phyloP scores from a whole-genome alignment of 441 rosid species.

The Daphne laureola region DNA sequence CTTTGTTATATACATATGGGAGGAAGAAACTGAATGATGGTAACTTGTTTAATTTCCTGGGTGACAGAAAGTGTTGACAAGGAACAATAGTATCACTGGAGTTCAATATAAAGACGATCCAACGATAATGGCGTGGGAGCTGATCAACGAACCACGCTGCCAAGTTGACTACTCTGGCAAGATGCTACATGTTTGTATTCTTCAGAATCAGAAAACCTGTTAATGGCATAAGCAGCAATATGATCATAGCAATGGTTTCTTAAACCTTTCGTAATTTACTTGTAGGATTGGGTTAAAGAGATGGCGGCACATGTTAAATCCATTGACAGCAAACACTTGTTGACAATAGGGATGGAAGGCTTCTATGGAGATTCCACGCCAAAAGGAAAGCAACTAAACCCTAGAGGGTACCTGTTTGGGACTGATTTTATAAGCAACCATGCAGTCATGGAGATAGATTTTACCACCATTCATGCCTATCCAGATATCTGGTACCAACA shows the following conservation, averaged over 20 bases:
- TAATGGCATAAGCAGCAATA: not conserved
- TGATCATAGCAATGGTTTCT: not conserved
- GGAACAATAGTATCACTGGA: slow-evolving; percentile 34
- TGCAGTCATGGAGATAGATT: slow-evolving; percentile 28
- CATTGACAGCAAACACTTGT: slow-evolving; percentile 26
- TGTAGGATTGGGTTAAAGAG: slow-evolving; percentile 25
- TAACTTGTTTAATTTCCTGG: not conserved
- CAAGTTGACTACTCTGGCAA: slow-evolving; percentile 35
- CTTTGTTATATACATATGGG: too few species aligned
- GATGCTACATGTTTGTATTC: slow-evolving; percentile 5
- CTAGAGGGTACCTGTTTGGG: slow-evolving; percentile 14
- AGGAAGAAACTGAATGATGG: not conserved
- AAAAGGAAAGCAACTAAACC: slow-evolving; percentile 26
- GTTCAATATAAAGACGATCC: slow-evolving; percentile 46
- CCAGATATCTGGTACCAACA: slow-evolving; percentile 37
- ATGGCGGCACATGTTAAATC: slow-evolving; percentile 36
- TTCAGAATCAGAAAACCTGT: not conserved
- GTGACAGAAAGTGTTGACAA: slow-evolving; percentile 34
- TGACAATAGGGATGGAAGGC: slow-evolving; percentile 37
- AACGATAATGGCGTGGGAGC: slow-evolving; percentile 65
- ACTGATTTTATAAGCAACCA: slow-evolving; percentile 33
- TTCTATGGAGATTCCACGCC: slow-evolving; percentile 31
- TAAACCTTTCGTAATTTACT: not conserved
- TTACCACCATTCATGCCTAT: slow-evolving; percentile 42
- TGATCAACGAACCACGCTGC: slow-evolving; percentile 56